phyloP scores from a whole-genome alignment of 1,284 basidiomycete genomes.

The Wolfiporia cocos region DNA sequence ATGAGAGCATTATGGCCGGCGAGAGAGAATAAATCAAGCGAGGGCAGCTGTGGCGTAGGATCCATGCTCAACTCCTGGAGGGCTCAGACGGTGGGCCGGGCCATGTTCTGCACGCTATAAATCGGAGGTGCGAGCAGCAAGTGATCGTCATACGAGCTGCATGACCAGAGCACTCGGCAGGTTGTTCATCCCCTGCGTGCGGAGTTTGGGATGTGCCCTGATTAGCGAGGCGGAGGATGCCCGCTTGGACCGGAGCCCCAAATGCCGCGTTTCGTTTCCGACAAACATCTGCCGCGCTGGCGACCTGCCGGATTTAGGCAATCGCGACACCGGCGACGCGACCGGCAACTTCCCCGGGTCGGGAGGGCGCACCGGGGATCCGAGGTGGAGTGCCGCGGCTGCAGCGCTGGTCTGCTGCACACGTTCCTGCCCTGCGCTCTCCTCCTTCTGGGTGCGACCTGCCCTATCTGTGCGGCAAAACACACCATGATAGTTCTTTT shows the following conservation, averaged over 20 bases:
- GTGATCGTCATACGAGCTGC: no score
- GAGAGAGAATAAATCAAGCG: slow-evolving; percentile 56
- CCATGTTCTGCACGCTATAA: neutral
- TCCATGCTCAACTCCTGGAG: slow-evolving; percentile 29
- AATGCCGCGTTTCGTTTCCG: no score
- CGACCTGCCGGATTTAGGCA: no score
- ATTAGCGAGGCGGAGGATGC: slow-evolving; percentile 5
- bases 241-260: neutral
- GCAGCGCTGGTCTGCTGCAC: neutral
- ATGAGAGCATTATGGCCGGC: slow-evolving; percentile 57
- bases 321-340: no score
- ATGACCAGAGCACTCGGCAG: neutral
- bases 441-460: no score
- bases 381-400: slow-evolving; percentile 2
- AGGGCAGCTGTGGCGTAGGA: slow-evolving; percentile 35
- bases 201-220: no score
- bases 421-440: no score
- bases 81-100: neutral
- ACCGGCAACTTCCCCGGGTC: slow-evolving; percentile 25
- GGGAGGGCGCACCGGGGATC: slow-evolving; percentile 18
- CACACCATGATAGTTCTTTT: no score
- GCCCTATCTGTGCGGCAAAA: no score
- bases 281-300: no score
- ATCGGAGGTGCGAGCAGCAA: no score
- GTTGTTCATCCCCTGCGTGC: no score